Base-by-base conservation (phyloP, 352 stramenopile species). In the Blastocystis sp. region DNA sequence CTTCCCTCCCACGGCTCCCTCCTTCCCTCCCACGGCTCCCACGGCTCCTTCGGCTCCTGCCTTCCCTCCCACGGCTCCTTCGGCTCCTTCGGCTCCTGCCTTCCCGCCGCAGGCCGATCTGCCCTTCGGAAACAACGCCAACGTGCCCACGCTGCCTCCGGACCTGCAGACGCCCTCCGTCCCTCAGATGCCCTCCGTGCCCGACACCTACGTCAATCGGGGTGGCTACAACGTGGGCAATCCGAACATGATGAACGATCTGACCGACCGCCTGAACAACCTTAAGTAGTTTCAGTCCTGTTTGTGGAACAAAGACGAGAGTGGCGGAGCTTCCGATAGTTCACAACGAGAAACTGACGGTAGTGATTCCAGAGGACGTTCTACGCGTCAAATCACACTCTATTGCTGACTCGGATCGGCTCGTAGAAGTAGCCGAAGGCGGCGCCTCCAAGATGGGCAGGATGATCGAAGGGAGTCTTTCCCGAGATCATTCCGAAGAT, bases 271-370 rank as follows among this genome's bases (percentile, higher is more conserved):
- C 28, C 59, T 65, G 40, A 81, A 64, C 40, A 52, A 64, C n/a
- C 21, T 61, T 21, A 61, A 56, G 43, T 61, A 38, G 10, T 64
- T 81, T 17, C 19, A 67, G 52, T 21, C 10, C 7, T n/a, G 38
- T 67, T 5, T 81, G 62, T 67, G 3, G 19, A 66, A 81, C 43
- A 81, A 81, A 81, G 45, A 81, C 11, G 0, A 21, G 3, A 81
- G 41, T 81, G 34, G 21, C 71, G 43, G 38, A 81, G 65, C 52
- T 81, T 81, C 52, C 43, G 1, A 66, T 81, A 81, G 19, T 65
- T 23, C 14, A 41, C 38, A n/a, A 79, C 52, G 14, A 79, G 53
- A 40, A 64, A 79, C n/a, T 52, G 69, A 14, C 69, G 69, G n/a
- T 79, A 79, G 21, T 62, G 28, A 41, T 79, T 64, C 71, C 71